These are phyloP conservation scores for Persicaria tinctoria DNA, from an alignment of 148 eudicot genomes.

Conservation along the genomic window DNA sequence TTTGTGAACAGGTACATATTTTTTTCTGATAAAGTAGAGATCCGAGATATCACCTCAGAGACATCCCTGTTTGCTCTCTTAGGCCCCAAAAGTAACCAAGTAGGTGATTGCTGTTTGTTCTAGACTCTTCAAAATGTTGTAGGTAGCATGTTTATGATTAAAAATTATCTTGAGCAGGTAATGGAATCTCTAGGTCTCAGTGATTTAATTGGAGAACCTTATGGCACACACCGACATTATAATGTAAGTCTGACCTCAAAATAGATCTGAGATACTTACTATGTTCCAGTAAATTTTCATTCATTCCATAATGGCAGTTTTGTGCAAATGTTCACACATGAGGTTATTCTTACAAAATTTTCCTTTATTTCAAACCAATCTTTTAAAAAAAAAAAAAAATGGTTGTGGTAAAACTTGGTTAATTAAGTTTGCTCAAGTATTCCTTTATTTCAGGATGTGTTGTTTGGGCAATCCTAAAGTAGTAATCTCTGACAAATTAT, in stretches of 20 bases:
- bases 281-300: neutral
- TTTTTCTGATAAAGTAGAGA: conserved; percentile 65
- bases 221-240: conserved; percentile 60
- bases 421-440: neutral
- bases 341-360: neutral
- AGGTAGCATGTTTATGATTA: neutral
- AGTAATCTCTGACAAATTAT: neutral
- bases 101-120: conserved; percentile 20
- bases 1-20: conserved; percentile 52
- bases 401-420: neutral
- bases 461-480: neutral
- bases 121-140: neutral
- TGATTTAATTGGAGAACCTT: conserved; percentile 53
- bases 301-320: neutral
- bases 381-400: neutral
- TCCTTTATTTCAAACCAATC: neutral
- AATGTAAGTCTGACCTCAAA: conserved; percentile 24
- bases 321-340: neutral
- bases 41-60: conserved; percentile 47
- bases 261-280: neutral
- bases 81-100: conserved; percentile 56
- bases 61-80: conserved; percentile 54
- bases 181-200: conserved; percentile 49
- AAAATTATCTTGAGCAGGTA: conserved; percentile 28
- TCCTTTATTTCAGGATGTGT: neutral